A percentile compares a stretch with the other conserved stretches of the same genome.
These are phyloP conservation scores for Phytopythium sindhum DNA, from an alignment of 352 stramenopile genomes.

Conservation along the genomic window DNA sequence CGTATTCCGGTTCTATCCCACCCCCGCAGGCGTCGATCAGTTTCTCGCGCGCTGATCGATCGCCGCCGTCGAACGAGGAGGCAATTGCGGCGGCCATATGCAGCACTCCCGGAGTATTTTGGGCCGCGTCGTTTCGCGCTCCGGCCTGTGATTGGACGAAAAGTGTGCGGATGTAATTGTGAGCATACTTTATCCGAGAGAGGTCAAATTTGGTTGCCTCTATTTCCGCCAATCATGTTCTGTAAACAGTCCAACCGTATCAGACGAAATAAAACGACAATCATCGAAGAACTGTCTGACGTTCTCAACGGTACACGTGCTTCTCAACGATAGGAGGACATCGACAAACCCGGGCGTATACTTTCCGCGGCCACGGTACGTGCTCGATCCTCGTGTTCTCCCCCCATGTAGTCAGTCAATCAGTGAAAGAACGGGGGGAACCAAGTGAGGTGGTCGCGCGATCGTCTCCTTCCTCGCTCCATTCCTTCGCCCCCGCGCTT, in stretches of 20 bases:
- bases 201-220: not conserved
- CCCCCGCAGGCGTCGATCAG: not conserved
- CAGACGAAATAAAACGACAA: not conserved
- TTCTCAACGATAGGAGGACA: not conserved
- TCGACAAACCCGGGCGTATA: constrained; percentile 5
- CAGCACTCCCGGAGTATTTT: not conserved
- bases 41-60: not conserved
- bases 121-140: constrained; percentile 9
- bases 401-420: constrained; percentile 4
- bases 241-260: not conserved
- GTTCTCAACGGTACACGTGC: not conserved
- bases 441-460: not conserved
- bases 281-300: not conserved
- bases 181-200: not conserved
- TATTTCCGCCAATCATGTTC: not conserved
- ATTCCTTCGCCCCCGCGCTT: not conserved
- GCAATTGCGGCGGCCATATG: not conserved
- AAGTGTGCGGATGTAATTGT: not conserved
- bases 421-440: not conserved
- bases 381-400: not conserved
- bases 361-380: not conserved
- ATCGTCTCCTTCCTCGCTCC: not conserved
- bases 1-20: not conserved
- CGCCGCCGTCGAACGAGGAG: not conserved
- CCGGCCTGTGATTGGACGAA: constrained; percentile 9